Conservation (phyloP, 2,329 filamentous ascomycete species). For the Cladophialophora bantiana region DNA sequence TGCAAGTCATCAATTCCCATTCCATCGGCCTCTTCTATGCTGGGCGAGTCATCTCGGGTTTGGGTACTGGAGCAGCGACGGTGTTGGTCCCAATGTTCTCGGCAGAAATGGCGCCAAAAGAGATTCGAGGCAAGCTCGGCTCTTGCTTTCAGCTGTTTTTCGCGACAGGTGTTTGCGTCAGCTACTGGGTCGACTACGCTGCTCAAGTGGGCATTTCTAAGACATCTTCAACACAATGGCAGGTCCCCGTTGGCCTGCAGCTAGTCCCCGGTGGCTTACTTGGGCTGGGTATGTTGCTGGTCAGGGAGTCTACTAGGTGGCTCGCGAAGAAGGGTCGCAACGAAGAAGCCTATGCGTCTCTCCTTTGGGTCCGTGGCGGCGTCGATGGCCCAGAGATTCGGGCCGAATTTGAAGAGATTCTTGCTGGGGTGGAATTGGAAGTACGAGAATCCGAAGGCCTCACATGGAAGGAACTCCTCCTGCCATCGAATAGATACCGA, state of each 20-base stretch:
- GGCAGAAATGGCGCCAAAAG: slow-evolving; percentile 55
- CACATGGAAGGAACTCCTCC: slow-evolving; percentile 56
- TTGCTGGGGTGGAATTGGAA: slow-evolving; percentile 58
- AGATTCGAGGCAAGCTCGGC: slow-evolving; percentile 55
- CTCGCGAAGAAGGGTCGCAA: slow-evolving; percentile 54
- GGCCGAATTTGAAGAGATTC: slow-evolving; percentile 48
- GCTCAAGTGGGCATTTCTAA: slow-evolving; percentile 47
- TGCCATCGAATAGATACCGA: slow-evolving; percentile 57
- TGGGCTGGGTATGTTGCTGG: slow-evolving; percentile 58
- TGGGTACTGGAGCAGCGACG: slow-evolving; percentile 58
- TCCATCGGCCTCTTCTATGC: slow-evolving; percentile 55
- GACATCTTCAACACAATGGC: slow-evolving; percentile 58
- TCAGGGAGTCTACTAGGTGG: slow-evolving; percentile 58
- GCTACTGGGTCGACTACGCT: slow-evolving; percentile 63
- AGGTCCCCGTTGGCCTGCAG: slow-evolving; percentile 62
- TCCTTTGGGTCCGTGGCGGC: slow-evolving; percentile 62
- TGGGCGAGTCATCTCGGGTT: slow-evolving; percentile 56
- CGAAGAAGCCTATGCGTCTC: slow-evolving; percentile 56
- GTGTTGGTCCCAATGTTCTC: slow-evolving; percentile 54
- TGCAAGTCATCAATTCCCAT: slow-evolving; percentile 56
- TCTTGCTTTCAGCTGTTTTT: slow-evolving; percentile 62
- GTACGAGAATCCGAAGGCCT: slow-evolving; percentile 54
- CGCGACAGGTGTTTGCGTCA: slow-evolving; percentile 58
- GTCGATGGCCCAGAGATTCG: slow-evolving; percentile 47
- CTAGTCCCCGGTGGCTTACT: slow-evolving; percentile 57